A percentile compares a stretch with the other conserved stretches of the same genome.
Evolutionary conservation across 1,284 basidiomycete genomes (phyloP).

Genomic region (Puccinia triticina): DNA sequence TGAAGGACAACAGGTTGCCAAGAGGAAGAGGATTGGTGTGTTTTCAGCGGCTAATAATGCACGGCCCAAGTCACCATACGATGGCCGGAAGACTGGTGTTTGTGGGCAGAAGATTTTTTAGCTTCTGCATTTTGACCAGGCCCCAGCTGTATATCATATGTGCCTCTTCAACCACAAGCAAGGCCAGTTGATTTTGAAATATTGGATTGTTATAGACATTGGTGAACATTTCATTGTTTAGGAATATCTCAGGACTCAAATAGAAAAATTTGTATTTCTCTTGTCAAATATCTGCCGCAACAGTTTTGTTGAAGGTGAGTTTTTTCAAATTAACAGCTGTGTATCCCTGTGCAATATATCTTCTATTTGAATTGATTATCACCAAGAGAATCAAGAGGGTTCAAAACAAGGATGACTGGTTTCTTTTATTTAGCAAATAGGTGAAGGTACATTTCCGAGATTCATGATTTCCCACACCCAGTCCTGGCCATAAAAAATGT

Average conservation of each 20-base stretch:
- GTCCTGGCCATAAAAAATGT: not conserved
- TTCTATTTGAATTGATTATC: not conserved
- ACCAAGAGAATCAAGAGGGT: not conserved
- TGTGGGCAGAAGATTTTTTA: not conserved
- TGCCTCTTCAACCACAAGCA: constrained; percentile 10
- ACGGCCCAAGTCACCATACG: not conserved
- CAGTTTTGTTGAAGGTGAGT: not conserved
- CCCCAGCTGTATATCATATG: constrained; percentile 1
- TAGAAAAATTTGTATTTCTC: constrained; percentile 3
- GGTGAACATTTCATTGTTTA: not conserved
- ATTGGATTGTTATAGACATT: not conserved
- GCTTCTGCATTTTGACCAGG: not conserved
- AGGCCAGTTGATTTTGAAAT: constrained; percentile 3
- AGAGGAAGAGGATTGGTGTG: constrained; percentile 1
- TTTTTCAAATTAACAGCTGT: not conserved
- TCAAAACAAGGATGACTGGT: not conserved
- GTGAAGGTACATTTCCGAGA: not conserved
- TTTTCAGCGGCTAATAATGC: not conserved
- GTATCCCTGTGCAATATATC: not conserved
- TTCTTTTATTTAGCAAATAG: not conserved
- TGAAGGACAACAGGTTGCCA: not conserved
- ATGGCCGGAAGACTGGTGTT: not conserved
- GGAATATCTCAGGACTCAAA: not conserved
- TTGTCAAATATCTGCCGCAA: not conserved
- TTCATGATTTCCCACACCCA: not conserved